These are phyloP conservation scores for Limonium bicolor DNA, from an alignment of 148 eudicot genomes.

Conservation along the genomic window DNA sequence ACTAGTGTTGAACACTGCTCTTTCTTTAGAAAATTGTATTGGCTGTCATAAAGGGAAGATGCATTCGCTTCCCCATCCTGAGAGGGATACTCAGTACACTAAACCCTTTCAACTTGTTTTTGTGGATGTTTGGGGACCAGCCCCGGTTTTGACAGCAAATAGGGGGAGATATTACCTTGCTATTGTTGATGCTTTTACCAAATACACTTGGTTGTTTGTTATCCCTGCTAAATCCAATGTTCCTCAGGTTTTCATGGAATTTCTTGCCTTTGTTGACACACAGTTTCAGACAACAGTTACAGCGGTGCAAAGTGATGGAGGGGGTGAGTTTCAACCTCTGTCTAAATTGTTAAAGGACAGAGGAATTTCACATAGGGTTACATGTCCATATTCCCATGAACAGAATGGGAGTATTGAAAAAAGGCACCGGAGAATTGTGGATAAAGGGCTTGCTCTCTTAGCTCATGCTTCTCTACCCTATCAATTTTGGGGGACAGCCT, in stretches of 20 bases:
- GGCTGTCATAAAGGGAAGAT: no score
- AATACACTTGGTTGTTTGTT: background rate
- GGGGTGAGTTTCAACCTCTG: background rate
- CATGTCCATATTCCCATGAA: background rate
- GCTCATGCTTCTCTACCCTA: background rate
- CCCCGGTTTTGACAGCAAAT: background rate
- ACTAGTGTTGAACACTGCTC: no score
- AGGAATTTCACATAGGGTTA: background rate
- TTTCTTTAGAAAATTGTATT: no score
- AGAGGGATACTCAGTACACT: no score
- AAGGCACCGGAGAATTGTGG: background rate
- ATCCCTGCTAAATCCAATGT: background rate
- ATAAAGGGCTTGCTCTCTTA: background rate
- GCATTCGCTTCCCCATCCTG: background rate
- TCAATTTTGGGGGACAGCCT: background rate
- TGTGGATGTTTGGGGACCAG: background rate
- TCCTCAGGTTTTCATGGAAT: background rate
- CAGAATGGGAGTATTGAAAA: background rate
- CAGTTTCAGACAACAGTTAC: background rate
- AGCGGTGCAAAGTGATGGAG: background rate
- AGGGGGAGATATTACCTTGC: background rate
- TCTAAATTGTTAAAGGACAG: background rate
- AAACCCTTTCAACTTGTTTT: background rate
- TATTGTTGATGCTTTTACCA: background rate
- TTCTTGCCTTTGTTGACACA: background rate